Evolutionary conservation across 352 stramenopile species (phyloP).

Genomic region (Pythium dissimile): DNA sequence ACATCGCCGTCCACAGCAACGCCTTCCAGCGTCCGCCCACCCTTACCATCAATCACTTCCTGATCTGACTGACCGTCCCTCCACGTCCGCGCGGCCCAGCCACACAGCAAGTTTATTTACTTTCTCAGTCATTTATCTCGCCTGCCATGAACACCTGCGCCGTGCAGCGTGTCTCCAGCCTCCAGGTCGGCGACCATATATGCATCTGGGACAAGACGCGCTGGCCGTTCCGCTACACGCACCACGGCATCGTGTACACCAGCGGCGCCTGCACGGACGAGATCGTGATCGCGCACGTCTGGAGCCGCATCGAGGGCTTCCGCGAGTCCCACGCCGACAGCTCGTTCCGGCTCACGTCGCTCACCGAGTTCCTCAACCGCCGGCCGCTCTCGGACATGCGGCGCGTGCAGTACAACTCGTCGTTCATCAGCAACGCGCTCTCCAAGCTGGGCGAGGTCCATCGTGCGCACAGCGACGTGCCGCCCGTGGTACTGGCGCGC

Average conservation of each 20-base stretch:
- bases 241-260: constrained; percentile 69
- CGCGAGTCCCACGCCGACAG: constrained; percentile 62
- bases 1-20: no score
- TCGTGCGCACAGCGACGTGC: constrained; percentile 50
- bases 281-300: constrained; percentile 68
- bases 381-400: constrained; percentile 57
- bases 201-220: constrained; percentile 78
- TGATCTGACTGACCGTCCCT: no score
- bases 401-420: constrained; percentile 77
- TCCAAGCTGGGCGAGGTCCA: constrained; percentile 65
- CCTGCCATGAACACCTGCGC: constrained; percentile 55
- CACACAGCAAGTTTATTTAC: no score
- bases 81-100: no score
- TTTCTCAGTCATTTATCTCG: no score
- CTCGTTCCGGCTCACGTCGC: constrained; percentile 61
- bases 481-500: constrained; percentile 64
- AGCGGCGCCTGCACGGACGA: constrained; percentile 33
- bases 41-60: no score
- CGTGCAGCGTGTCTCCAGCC: constrained; percentile 48
- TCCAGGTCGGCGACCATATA: constrained; percentile 67
- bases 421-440: constrained; percentile 49
- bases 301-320: constrained; percentile 56
- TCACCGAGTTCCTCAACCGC: constrained; percentile 64
- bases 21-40: no score
- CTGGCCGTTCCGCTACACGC: constrained; percentile 75